These are phyloP conservation scores for Ascochyta rabiei DNA, from an alignment of 2,329 filamentous ascomycete genomes.

Conservation along the genomic window DNA sequence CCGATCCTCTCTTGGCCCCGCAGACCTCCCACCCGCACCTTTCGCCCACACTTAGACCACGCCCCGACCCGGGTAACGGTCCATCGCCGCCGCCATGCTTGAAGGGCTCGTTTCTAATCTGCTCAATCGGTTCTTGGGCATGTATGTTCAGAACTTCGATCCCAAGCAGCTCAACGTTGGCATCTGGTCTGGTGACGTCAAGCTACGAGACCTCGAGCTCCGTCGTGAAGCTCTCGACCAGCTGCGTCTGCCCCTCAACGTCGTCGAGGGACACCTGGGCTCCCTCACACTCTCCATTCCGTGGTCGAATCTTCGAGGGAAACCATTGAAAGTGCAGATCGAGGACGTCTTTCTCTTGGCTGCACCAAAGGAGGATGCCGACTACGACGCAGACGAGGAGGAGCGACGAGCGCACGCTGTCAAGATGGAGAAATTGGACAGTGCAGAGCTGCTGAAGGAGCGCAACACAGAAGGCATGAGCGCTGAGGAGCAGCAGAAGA, in stretches of 20 bases:
- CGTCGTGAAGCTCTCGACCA: slow-evolving; percentile 95
- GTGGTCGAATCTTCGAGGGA: slow-evolving; percentile 94
- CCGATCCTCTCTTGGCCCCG: slow-evolving; percentile 26
- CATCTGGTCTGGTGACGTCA: slow-evolving; percentile 98
- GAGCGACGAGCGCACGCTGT: slow-evolving; percentile 83
- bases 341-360: slow-evolving; percentile 96
- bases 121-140: slow-evolving; percentile 98
- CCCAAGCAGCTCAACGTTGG: slow-evolving; percentile 96
- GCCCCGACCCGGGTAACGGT: slow-evolving; percentile 77
- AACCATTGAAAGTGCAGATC: slow-evolving; percentile 92
- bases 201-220: slow-evolving; percentile 88
- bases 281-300: slow-evolving; percentile 91
- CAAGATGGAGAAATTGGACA: slow-evolving; percentile 99
- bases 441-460: slow-evolving; percentile 92
- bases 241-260: slow-evolving; percentile 93
- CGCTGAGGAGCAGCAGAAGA: slow-evolving; percentile 94
- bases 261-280: slow-evolving; percentile 92
- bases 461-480: slow-evolving; percentile 91
- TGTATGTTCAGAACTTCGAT: slow-evolving; percentile 99
- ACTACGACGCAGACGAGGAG: slow-evolving; percentile 93
- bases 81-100: slow-evolving; percentile 73
- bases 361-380: slow-evolving; percentile 91
- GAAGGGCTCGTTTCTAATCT: slow-evolving; percentile 96
- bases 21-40: slow-evolving; percentile 19
- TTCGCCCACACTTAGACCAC: slow-evolving; percentile 15